Evolutionary conservation across 495 filamentous ascomycete genomes (phyloP).

Genomic region (Cudoniella acicularis): DNA sequence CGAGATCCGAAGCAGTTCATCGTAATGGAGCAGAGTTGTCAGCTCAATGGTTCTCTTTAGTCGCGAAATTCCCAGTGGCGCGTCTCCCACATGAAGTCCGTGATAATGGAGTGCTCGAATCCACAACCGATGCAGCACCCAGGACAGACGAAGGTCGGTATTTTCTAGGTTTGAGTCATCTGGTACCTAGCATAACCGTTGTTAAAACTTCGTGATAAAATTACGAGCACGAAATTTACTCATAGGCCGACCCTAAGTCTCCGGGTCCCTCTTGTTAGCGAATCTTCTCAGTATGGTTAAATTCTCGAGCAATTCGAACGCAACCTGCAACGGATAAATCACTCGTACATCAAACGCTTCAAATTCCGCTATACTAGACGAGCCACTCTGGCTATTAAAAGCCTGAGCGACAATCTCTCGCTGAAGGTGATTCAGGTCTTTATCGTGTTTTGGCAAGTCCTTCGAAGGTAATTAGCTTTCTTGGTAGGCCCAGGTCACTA

Average conservation of each 20-base stretch:
- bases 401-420: too few relatives aligned
- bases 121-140: constrained; percentile 12
- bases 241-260: neutral
- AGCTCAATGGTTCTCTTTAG: neutral
- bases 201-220: too few relatives aligned
- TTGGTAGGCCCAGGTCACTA: neutral
- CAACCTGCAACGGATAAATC: neutral
- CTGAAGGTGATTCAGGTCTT: too few relatives aligned
- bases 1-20: too few relatives aligned
- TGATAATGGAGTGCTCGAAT: constrained; percentile 17
- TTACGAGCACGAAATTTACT: too few relatives aligned
- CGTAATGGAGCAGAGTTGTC: neutral
- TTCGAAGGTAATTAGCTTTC: neutral
- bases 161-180: neutral
- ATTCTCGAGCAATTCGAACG: neutral
- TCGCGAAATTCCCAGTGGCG: neutral
- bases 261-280: neutral
- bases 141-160: neutral
- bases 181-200: too few relatives aligned
- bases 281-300: neutral
- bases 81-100: neutral
- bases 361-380: too few relatives aligned
- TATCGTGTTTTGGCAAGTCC: neutral
- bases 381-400: too few relatives aligned
- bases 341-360: neutral